These are phyloP conservation scores for Atractiella rhizophila DNA, from an alignment of 768 basidiomycete species.

Conservation along the genomic window DNA sequence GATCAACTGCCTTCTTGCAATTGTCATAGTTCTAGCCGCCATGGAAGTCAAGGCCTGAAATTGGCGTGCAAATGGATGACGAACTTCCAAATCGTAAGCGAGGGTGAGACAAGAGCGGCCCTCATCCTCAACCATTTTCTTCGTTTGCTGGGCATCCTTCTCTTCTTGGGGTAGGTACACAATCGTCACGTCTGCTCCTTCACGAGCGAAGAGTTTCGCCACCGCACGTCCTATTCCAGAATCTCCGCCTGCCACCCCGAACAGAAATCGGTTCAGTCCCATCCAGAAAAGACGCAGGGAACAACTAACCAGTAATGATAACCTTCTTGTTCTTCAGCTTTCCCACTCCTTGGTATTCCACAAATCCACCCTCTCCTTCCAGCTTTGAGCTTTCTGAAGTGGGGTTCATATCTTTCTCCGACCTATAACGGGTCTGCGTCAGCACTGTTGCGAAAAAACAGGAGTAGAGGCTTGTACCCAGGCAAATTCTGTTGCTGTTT, in stretches of 20 bases:
- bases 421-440: no score
- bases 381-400: no score
- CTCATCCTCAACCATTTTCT: slow-evolving; percentile 28
- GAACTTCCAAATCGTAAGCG: slow-evolving; percentile 27
- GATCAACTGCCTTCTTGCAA: slow-evolving; percentile 28
- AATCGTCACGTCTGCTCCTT: slow-evolving; percentile 26
- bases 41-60: no score
- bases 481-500: no score
- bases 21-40: slow-evolving; percentile 23
- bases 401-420: no score
- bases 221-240: slow-evolving; percentile 27
- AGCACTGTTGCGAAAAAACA: no score
- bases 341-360: slow-evolving; percentile 31
- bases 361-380: no score
- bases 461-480: no score
- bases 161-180: slow-evolving; percentile 34
- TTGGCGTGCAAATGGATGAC: no score
- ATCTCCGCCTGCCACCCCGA: not conserved
- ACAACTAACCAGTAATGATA: slow-evolving; percentile 31
- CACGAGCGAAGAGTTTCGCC: slow-evolving; percentile 25
- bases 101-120: slow-evolving; percentile 21
- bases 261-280: not conserved
- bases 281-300: slow-evolving; percentile 4
- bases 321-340: slow-evolving; percentile 30
- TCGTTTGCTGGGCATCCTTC: slow-evolving; percentile 31